Conservation (phyloP, 148 eudicot genomes). For the Rhododendron ovatum region DNA sequence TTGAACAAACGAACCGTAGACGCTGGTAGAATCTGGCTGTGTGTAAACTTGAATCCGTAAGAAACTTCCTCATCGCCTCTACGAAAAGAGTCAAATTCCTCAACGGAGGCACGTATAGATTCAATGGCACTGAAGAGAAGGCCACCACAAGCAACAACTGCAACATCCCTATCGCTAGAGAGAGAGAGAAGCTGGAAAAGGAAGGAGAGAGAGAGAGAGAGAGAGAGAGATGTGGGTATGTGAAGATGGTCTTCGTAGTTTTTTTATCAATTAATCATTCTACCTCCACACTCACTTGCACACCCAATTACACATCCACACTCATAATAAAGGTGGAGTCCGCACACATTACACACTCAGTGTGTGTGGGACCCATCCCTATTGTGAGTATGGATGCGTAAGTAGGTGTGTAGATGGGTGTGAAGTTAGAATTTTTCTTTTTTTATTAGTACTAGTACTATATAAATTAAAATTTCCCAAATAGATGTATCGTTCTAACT, state of each 20-base stretch:
- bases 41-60: constrained; percentile 31
- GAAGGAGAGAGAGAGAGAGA: background rate
- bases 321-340: no score
- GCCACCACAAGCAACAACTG: constrained; percentile 72
- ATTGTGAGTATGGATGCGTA: no score
- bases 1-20: constrained; percentile 30
- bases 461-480: background rate
- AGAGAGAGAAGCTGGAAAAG: background rate
- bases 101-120: constrained; percentile 61
- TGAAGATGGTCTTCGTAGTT: background rate
- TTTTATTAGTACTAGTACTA: no score
- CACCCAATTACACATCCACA: no score
- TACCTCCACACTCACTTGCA: no score
- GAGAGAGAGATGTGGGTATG: background rate
- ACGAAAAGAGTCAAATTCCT: constrained; percentile 60
- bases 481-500: background rate
- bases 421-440: no score
- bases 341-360: no score
- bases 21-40: constrained; percentile 43
- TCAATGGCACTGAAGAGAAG: constrained; percentile 65
- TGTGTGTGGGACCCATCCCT: no score
- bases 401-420: no score
- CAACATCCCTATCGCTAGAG: constrained; percentile 25
- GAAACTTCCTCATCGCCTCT: constrained; percentile 46
- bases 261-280: no score